Evolutionary conservation across 1,284 basidiomycete species (phyloP).

Genomic region (Ceratobasidium sp.): DNA sequence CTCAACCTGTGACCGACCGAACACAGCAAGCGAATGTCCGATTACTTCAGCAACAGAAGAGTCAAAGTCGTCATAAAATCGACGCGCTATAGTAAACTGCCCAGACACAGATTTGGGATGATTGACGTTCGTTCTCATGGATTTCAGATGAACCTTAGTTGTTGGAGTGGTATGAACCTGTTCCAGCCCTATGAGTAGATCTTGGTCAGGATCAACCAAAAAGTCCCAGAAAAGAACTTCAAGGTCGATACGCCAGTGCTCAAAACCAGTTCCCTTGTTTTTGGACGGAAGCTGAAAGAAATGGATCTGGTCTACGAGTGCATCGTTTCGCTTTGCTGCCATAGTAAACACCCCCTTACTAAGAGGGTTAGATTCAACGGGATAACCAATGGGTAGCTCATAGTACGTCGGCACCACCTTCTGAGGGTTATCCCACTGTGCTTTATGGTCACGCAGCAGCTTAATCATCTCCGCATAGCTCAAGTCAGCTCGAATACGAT

Average conservation of each 20-base stretch:
- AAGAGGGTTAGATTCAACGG: neutral
- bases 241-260: neutral
- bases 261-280: constrained; percentile 8
- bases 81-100: neutral
- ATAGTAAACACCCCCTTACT: neutral
- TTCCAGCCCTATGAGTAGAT: neutral
- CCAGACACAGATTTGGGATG: neutral
- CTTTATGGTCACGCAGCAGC: neutral
- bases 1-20: neutral
- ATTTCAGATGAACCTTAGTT: neutral
- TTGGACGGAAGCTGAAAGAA: constrained; percentile 27
- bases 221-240: neutral
- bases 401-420: neutral
- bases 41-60: neutral
- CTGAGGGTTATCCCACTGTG: neutral
- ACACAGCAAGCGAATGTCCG: neutral
- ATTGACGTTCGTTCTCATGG: neutral
- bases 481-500: neutral
- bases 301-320: neutral
- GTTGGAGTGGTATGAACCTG: too few species aligned
- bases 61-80: neutral
- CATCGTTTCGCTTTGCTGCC: neutral
- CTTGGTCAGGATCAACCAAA: neutral
- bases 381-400: neutral
- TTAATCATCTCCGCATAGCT: constrained; percentile 5